phyloP scores from a whole-genome alignment of 1,284 basidiomycete species.

The Ustilago shanxiensis region DNA sequence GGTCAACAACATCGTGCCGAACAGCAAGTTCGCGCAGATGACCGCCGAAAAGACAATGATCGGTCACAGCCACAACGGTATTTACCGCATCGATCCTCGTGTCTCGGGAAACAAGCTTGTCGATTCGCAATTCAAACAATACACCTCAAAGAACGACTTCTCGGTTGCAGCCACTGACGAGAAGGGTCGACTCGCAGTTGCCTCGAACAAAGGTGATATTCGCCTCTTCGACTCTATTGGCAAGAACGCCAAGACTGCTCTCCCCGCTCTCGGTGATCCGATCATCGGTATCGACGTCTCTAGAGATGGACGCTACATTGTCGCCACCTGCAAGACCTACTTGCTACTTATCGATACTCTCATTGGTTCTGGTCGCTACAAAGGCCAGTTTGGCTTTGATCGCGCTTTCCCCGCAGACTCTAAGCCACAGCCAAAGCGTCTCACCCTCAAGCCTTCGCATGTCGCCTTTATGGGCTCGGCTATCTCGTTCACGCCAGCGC shows the following conservation, averaged over 20 bases:
- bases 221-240: conserved; percentile 95
- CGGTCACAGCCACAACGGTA: conserved; percentile 89
- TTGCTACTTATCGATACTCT: conserved; percentile 94
- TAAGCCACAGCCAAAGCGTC: conserved; percentile 89
- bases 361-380: conserved; percentile 89
- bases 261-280: conserved; percentile 93
- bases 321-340: conserved; percentile 96
- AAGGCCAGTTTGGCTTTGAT: conserved; percentile 90
- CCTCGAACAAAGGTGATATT: conserved; percentile 96
- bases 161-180: conserved; percentile 91
- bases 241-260: conserved; percentile 99
- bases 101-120: conserved; percentile 90
- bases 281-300: conserved; percentile 96
- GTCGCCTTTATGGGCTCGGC: conserved; percentile 93
- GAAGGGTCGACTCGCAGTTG: conserved; percentile 88
- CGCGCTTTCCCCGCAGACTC: conserved; percentile 92
- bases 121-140: conserved; percentile 95
- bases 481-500: conserved; percentile 90
- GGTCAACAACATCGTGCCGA: conserved; percentile 90
- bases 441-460: conserved; percentile 92
- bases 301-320: conserved; percentile 91
- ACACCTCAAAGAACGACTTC: conserved; percentile 94
- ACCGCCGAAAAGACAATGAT: conserved; percentile 93
- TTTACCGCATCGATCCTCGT: conserved; percentile 98
- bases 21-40: conserved; percentile 93